These are phyloP conservation scores for Boletus reticulatus DNA, from an alignment of 768 basidiomycete species.

Conservation along the genomic window DNA sequence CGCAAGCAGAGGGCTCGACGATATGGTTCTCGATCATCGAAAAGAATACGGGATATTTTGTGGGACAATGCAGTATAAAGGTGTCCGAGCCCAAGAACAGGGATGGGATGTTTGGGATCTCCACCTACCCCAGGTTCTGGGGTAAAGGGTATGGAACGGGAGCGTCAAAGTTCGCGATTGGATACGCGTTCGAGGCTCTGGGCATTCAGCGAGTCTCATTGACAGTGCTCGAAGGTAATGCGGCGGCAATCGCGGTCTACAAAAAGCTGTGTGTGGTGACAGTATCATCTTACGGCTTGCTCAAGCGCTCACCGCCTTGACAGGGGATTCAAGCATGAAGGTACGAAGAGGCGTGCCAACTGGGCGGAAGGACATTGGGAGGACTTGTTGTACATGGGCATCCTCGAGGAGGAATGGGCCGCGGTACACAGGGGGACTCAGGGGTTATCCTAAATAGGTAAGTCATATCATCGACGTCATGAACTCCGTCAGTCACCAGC, in stretches of 20 bases:
- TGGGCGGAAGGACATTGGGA: constrained; percentile 35
- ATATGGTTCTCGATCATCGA: constrained; percentile 11
- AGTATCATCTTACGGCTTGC: not conserved
- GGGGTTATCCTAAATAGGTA: not conserved
- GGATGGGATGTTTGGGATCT: constrained; percentile 25
- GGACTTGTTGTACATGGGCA: constrained; percentile 32
- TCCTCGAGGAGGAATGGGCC: constrained; percentile 35
- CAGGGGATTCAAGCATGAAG: constrained; percentile 36
- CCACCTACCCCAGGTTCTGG: constrained; percentile 26
- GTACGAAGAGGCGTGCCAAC: constrained; percentile 25
- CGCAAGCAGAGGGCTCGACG: constrained; percentile 4
- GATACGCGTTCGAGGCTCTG: constrained; percentile 29
- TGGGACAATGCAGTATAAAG: constrained; percentile 14
- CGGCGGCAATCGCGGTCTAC: constrained; percentile 23
- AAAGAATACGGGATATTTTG: constrained; percentile 2
- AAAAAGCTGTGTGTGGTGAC: constrained; percentile 27
- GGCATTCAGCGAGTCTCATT: constrained; percentile 32
- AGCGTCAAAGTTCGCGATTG: constrained; percentile 33
- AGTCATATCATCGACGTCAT: not conserved
- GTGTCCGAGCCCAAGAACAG: constrained; percentile 23
- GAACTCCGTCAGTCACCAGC: no score
- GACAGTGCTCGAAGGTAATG: constrained; percentile 18
- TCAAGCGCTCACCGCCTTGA: not conserved
- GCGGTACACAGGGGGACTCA: not conserved
- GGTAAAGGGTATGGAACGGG: constrained; percentile 36